A percentile compares a stretch with the other conserved stretches of the same genome.
Evolutionary conservation across 2,329 filamentous ascomycete species (phyloP).

Genomic region (Rhytidhysteron rufulum): DNA sequence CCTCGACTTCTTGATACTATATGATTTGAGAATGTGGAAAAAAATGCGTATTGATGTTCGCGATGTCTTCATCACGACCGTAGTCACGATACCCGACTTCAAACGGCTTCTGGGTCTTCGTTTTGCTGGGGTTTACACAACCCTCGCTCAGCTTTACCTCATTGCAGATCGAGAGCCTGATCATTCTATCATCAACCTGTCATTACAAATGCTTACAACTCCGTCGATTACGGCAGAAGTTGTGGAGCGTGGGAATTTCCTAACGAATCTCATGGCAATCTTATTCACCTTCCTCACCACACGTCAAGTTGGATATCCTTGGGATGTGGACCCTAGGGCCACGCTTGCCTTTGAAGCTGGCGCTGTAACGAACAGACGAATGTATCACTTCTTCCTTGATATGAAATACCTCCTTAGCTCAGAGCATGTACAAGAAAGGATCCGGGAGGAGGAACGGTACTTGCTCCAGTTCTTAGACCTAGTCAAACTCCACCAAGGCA

Average conservation of each 20-base stretch:
- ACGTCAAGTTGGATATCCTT: slow-evolving; percentile 89
- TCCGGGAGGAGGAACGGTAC: slow-evolving; percentile 81
- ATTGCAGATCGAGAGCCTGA: slow-evolving; percentile 96
- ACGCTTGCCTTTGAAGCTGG: slow-evolving; percentile 91
- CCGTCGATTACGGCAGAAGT: slow-evolving; percentile 96
- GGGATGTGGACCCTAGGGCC: slow-evolving; percentile 80
- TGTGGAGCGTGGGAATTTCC: slow-evolving; percentile 89
- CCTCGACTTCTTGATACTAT: slow-evolving; percentile 90
- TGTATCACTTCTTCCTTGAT: slow-evolving; percentile 98
- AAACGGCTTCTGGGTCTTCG: slow-evolving; percentile 88
- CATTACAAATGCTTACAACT: slow-evolving; percentile 92
- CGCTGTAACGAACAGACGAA: slow-evolving; percentile 87
- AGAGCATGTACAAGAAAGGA: slow-evolving; percentile 78
- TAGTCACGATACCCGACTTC: slow-evolving; percentile 93
- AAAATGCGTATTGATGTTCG: slow-evolving; percentile 85
- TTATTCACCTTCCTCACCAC: slow-evolving; percentile 96
- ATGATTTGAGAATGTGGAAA: slow-evolving; percentile 95
- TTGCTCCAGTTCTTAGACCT: slow-evolving; percentile 92
- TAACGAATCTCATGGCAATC: slow-evolving; percentile 93
- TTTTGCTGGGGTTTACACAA: slow-evolving; percentile 94
- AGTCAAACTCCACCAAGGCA: slow-evolving; percentile 93
- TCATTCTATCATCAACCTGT: slow-evolving; percentile 97
- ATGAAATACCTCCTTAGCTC: slow-evolving; percentile 87
- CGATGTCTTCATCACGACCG: slow-evolving; percentile 92
- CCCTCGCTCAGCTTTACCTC: slow-evolving; percentile 87